These are phyloP conservation scores for Brassica cretica DNA, from an alignment of 345 rosid genomes.

Conservation along the genomic window DNA sequence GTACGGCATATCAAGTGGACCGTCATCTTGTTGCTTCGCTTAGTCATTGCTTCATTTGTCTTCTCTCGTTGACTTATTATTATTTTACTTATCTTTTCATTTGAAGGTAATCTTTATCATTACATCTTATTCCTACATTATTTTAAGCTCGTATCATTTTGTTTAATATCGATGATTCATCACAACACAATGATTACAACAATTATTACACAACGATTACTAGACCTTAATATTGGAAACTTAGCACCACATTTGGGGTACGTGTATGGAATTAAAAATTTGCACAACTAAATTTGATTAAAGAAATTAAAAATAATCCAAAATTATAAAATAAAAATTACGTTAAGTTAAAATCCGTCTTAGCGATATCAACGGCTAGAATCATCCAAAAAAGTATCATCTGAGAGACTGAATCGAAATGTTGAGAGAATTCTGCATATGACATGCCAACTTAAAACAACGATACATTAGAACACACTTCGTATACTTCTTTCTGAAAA, in stretches of 20 bases:
- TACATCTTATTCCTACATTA: no score
- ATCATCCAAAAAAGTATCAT: no score
- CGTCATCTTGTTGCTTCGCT: neutral
- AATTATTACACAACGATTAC: neutral
- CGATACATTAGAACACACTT: no score
- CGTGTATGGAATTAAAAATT: neutral
- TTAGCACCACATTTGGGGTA: neutral
- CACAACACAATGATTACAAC: neutral
- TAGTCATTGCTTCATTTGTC: neutral
- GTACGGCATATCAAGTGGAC: slow-evolving; percentile 16
- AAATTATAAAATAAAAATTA: neutral
- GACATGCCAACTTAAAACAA: no score
- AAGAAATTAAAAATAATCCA: neutral
- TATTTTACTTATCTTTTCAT: neutral
- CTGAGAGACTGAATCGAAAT: no score
- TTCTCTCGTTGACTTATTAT: neutral
- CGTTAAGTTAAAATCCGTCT: no score
- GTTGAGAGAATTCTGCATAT: no score
- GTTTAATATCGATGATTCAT: neutral
- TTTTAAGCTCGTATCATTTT: neutral
- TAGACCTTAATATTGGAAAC: neutral
- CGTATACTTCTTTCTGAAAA: no score
- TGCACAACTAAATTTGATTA: neutral
- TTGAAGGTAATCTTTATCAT: neutral
- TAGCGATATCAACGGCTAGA: no score